These are phyloP conservation scores for Suillus americanus DNA, from an alignment of 768 basidiomycete species.

Conservation along the genomic window DNA sequence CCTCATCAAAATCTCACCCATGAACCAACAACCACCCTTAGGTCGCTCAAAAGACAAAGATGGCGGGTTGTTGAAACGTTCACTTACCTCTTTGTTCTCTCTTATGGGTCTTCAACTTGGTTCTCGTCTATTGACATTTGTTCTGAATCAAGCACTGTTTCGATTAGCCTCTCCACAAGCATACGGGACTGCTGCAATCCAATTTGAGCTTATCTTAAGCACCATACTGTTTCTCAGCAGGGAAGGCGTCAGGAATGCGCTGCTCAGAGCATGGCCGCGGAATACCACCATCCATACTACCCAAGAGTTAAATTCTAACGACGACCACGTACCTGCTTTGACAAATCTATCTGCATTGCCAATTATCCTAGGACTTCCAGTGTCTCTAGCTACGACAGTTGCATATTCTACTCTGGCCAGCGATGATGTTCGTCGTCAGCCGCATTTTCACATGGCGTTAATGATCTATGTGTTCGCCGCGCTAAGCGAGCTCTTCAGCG, in stretches of 20 bases:
- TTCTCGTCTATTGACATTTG: constrained; percentile 83
- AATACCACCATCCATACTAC: constrained; percentile 9
- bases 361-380: constrained; percentile 62
- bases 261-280: constrained; percentile 57
- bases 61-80: constrained; percentile 23
- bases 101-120: constrained; percentile 86
- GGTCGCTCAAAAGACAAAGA: constrained; percentile 2
- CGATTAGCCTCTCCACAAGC: constrained; percentile 81
- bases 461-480: constrained; percentile 73
- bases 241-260: constrained; percentile 89
- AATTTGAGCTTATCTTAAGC: constrained; percentile 88
- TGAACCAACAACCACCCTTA: background rate
- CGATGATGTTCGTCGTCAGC: constrained; percentile 55
- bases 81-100: constrained; percentile 49
- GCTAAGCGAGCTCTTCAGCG: constrained; percentile 73
- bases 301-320: background rate
- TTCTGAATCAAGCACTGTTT: constrained; percentile 84
- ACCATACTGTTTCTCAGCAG: constrained; percentile 90
- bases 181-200: constrained; percentile 89
- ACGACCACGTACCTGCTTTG: constrained; percentile 18
- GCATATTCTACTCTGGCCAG: constrained; percentile 59
- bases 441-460: constrained; percentile 63
- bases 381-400: constrained; percentile 50
- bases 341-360: constrained; percentile 64
- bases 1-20: background rate